A percentile compares a stretch with the other conserved stretches of the same genome.
phyloP scores from a whole-genome alignment of 805 yeast species.

The Pichia kluyveri region DNA sequence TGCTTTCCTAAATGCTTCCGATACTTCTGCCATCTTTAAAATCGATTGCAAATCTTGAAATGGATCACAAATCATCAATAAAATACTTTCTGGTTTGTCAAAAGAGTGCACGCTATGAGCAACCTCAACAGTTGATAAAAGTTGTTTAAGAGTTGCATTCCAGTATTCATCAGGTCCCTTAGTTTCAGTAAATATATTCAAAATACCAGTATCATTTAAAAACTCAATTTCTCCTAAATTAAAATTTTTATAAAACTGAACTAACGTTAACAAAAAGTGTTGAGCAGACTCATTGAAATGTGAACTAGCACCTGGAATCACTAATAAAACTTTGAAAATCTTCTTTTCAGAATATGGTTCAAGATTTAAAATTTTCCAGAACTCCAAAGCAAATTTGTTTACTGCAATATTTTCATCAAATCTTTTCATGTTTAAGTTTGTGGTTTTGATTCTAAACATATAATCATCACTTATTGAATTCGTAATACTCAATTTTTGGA shows the following conservation, averaged over 20 bases:
- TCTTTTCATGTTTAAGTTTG: conserved; percentile 28
- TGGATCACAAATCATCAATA: conserved; percentile 42
- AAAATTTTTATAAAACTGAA: conserved; percentile 37
- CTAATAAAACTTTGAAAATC: conserved; percentile 41
- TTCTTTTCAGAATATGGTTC: conserved; percentile 44
- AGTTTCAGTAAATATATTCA: conserved; percentile 15
- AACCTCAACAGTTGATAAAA: conserved; percentile 57
- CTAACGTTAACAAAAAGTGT: conserved; percentile 32
- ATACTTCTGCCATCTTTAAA: conserved; percentile 36
- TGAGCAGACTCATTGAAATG: conserved; percentile 23
- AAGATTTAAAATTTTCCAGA: conserved; percentile 52
- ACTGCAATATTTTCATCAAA: conserved; percentile 33
- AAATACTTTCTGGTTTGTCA: conserved; percentile 8
- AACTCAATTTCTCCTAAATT: conserved; percentile 34
- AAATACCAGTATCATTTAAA: conserved; percentile 10
- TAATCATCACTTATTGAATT: conserved; percentile 10
- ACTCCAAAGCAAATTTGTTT: conserved; percentile 38
- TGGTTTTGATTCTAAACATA: conserved; percentile 29
- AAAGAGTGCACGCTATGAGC: conserved; percentile 37
- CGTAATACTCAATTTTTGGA: background rate
- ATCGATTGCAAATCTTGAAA: conserved; percentile 35
- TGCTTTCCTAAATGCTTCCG: conserved; percentile 36
- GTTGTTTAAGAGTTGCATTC: conserved; percentile 26
- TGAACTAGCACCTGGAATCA: conserved; percentile 22
- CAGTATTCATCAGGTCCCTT: conserved; percentile 12